Evolutionary conservation across 257 asterid species (phyloP), one percentile per base, ranked within the genome.

Genomic region (Ballota nigra): DNA sequence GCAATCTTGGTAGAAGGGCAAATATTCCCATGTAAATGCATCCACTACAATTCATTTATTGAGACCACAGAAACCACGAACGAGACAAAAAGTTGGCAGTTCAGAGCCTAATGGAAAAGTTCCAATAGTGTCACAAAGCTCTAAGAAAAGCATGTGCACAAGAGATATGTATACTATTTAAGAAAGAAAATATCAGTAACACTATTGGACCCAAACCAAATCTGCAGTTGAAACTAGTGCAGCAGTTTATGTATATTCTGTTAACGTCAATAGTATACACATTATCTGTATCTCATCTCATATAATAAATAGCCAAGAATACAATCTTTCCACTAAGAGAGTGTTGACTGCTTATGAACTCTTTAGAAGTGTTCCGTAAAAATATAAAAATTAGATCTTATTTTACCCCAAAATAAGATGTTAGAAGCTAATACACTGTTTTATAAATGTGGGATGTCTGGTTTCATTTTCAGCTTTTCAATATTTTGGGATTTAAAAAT

Each of bases 51-150:
- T 31, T 63, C 26, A 47, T 56, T 22, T 47, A 36, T 18, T 57
- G 69, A 55, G 29, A 18, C 49, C 2, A n/a, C 31, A 34, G 23
- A 78, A 73, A 41, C 33, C 22, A 38, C 47, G 38, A 47, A 70
- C 19, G 38, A 16, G 58, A 75, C 10, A 41, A 22, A 19, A 52
- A 6, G 8, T 22, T 19, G 63, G 57, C 12, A 38, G 52, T 40
- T 38, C 18, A 15, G 19, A 68, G 40, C 38, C 23, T 16, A 41
- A 9, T 11, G 34, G 28, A 29, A 70, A 41, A 57, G 60, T 16
- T 49, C 1, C 10, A 6, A 26, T 49, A 40, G 56, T 57, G 20
- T 51, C 53, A 20, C n/a, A 24, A 74, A 23, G 45, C 57, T 8
- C 34, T 18, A 57, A 47, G 47, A 68, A 3, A 63, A 49, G 23